phyloP scores from a whole-genome alignment of 306 rosid genomes.

The Vigna mungo region DNA sequence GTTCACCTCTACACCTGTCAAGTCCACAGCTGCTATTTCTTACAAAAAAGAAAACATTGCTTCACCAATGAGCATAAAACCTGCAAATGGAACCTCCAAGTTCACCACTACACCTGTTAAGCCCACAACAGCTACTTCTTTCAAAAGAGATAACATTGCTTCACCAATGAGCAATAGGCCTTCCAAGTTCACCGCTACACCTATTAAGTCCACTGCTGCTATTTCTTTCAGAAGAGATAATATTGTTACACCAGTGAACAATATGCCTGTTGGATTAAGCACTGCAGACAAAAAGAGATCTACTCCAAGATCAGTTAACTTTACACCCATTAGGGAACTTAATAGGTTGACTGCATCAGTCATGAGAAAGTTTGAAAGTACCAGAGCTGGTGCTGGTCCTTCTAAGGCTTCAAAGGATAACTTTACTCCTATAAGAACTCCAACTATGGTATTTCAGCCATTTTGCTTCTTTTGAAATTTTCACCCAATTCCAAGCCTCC shows the following conservation, averaged over 20 bases:
- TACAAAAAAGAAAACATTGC: slow-evolving; percentile 49
- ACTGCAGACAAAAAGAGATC: slow-evolving; percentile 64
- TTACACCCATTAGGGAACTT: slow-evolving; percentile 88
- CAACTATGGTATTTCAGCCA: slow-evolving; percentile 62
- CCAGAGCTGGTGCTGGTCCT: slow-evolving; percentile 66
- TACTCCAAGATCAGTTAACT: slow-evolving; percentile 71
- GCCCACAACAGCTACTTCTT: slow-evolving; percentile 47
- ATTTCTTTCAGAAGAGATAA: slow-evolving; percentile 48
- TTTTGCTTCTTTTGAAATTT: slow-evolving; percentile 13
- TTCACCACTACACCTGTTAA: slow-evolving; percentile 64
- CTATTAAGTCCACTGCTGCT: slow-evolving; percentile 56
- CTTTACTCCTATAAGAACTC: slow-evolving; percentile 75
- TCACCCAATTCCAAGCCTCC: not conserved
- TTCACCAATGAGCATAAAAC: slow-evolving; percentile 64
- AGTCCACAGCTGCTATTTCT: slow-evolving; percentile 48
- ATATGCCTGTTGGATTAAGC: slow-evolving; percentile 46
- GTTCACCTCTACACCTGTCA: slow-evolving; percentile 63
- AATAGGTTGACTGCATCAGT: slow-evolving; percentile 80
- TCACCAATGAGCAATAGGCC: slow-evolving; percentile 65
- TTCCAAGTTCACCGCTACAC: slow-evolving; percentile 58
- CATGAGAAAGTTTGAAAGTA: slow-evolving; percentile 77
- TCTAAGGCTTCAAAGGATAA: slow-evolving; percentile 73
- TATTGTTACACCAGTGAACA: slow-evolving; percentile 63
- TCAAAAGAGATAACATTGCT: slow-evolving; percentile 49
- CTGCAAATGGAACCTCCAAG: slow-evolving; percentile 46